phyloP scores from a whole-genome alignment of 495 filamentous ascomycete genomes.

The Neurospora sp. region DNA sequence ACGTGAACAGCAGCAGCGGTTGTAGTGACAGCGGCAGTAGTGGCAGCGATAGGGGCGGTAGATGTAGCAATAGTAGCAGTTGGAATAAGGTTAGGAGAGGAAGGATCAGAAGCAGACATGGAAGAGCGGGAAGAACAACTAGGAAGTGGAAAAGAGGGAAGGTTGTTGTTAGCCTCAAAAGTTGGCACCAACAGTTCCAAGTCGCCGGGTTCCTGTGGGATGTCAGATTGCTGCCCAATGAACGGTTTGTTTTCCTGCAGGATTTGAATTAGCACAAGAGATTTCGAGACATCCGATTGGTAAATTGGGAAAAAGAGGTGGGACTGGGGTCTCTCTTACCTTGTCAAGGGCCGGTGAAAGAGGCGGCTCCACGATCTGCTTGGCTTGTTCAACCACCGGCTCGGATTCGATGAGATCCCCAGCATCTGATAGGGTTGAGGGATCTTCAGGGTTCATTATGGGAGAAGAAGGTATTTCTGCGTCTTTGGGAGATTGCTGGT shows the following conservation, averaged over 20 bases:
- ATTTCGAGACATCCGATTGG: not conserved
- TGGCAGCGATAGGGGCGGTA: not conserved
- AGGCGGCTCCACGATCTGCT: not conserved
- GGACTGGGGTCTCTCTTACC: not conserved
- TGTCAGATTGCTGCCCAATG: not conserved
- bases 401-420: not conserved
- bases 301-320: not conserved
- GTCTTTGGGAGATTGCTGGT: not conserved
- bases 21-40: not conserved
- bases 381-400: not conserved
- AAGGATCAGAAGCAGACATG: not conserved
- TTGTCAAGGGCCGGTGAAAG: not conserved
- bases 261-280: not conserved
- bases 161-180: not conserved
- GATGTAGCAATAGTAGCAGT: not conserved
- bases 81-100: not conserved
- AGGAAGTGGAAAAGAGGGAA: not conserved
- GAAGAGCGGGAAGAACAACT: not conserved
- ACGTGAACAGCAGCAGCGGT: not conserved
- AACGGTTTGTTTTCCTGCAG: not conserved
- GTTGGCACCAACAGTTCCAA: not conserved
- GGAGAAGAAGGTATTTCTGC: not conserved
- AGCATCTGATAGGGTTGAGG: not conserved
- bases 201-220: not conserved
- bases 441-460: not conserved